Conservation (phyloP, 805 yeast species). For the Debaryomyces castellii region DNA sequence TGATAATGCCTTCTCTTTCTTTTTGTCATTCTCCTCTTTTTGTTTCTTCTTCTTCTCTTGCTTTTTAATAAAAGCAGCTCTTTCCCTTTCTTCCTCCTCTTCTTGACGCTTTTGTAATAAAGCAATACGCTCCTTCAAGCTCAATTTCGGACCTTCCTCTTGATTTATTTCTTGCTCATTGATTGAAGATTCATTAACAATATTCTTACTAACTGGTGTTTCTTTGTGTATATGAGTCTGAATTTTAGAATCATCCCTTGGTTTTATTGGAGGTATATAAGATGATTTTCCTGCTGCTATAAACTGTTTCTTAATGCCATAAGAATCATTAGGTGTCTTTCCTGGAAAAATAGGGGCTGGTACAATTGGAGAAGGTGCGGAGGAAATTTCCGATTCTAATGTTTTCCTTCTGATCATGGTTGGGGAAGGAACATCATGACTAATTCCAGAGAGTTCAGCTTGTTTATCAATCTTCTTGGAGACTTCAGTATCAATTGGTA, state of each 20-base stretch:
- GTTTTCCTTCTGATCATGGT: background rate
- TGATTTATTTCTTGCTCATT: constrained; percentile 29
- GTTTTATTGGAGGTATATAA: constrained; percentile 51
- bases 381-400: background rate
- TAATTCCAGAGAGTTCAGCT: background rate
- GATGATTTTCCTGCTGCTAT: constrained; percentile 58
- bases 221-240: constrained; percentile 25
- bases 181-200: constrained; percentile 23
- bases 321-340: constrained; percentile 44
- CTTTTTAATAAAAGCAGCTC: constrained; percentile 52
- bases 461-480: background rate
- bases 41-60: constrained; percentile 49
- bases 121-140: constrained; percentile 85
- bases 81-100: constrained; percentile 75
- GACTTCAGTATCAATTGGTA: background rate
- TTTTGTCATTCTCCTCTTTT: constrained; percentile 25
- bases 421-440: background rate
- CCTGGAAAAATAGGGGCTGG: constrained; percentile 22
- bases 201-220: constrained; percentile 18
- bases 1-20: constrained; percentile 11
- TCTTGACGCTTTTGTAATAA: constrained; percentile 77
- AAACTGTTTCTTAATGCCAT: constrained; percentile 53
- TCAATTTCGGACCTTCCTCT: constrained; percentile 69
- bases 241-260: constrained; percentile 37
- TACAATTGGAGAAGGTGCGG: constrained; percentile 13